A percentile compares a stretch with the other conserved stretches of the same genome.
phyloP scores from a whole-genome alignment of 495 filamentous ascomycete species.

The Trichoderma gamsii region DNA sequence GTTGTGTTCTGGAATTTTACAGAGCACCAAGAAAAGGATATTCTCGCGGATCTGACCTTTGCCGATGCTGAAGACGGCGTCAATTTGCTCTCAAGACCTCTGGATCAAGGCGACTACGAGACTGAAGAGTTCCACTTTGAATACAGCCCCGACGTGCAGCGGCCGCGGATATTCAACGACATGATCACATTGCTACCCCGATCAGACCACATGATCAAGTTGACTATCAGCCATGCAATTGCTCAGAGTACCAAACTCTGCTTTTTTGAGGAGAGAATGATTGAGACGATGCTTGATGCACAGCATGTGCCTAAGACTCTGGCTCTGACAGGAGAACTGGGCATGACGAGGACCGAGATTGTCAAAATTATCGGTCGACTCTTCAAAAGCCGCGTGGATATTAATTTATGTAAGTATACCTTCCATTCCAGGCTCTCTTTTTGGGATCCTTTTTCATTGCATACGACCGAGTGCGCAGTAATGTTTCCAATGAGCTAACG shows the following conservation, averaged over 20 bases:
- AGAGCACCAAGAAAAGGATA: conserved; percentile 90
- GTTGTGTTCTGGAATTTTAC: conserved; percentile 99
- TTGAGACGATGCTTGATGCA: conserved; percentile 83
- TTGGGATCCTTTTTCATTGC: conserved; percentile 1
- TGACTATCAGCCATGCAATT: conserved; percentile 94
- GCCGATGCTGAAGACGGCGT: conserved; percentile 56
- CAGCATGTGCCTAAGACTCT: conserved; percentile 85
- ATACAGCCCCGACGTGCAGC: conserved; percentile 75
- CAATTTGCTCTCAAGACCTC: conserved; percentile 60
- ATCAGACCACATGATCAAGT: conserved; percentile 97
- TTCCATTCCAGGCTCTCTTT: background rate
- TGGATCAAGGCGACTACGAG: conserved; percentile 84
- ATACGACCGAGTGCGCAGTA: background rate
- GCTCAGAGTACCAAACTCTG: conserved; percentile 95
- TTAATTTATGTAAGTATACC: conserved; percentile 79
- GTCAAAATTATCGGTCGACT: conserved; percentile 83
- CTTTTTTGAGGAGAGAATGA: conserved; percentile 97
- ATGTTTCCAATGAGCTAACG: conserved; percentile 20
- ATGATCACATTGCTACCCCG: conserved; percentile 91
- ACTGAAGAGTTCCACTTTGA: conserved; percentile 99
- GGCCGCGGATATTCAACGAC: conserved; percentile 92
- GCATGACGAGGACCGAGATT: conserved; percentile 88
- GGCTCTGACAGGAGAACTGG: conserved; percentile 81
- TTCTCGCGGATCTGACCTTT: conserved; percentile 93
- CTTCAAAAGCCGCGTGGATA: conserved; percentile 92